Evolutionary conservation across 805 yeast genomes (phyloP), one percentile per base, ranked within the genome.

Genomic region (Saturnispora saitoi): DNA sequence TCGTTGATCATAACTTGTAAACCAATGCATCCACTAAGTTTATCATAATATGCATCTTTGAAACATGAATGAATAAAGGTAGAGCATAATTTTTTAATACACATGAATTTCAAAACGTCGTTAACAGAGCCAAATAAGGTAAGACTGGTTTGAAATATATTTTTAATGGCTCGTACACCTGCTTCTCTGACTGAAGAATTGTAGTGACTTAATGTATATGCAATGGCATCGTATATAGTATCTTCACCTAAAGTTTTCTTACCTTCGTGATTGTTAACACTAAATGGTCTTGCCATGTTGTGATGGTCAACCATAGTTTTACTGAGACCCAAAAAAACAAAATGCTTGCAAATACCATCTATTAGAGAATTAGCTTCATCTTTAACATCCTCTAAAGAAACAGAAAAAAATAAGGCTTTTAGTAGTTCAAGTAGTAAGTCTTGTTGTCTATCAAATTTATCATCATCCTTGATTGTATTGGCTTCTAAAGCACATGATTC

Each of bases 41-140:
- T 93, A 31, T 81, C 75, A 62, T 85, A 86, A 66, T 86, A 91
- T 32, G 80, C 83, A 63, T 87, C 96, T 53, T 86, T 95, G 61
- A 86, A 93, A 66, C 98, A 90, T 41, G 87, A 77, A 60, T 95
- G 99, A 40, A 93, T 81, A 58, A 95, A 84, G 47, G 82, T 83
- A 45, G 87, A 82, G 55, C 86, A 81, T 70, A 91, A 70, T 6
- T 83, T 74, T 50, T 93, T 76, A 54, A 89, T 76, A 32, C 89
- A 73, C 1, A 95, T 87, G 48, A 86, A 84, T 47, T 78, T 75
- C 51, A 83, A 71, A 1, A 87, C 83, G 42, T 78, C 76, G 17
- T 80, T 85, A 1, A 72, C 71, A 0, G 74, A 67, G 0, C 91
- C 95, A 65, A 88, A 86, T 0, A 93, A 63, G 0, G 75, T 62